Evolutionary conservation across 2,329 filamentous ascomycete genomes (phyloP), one percentile per base, ranked within the genome.

Genomic region (Decorospora gaudefroyi): DNA sequence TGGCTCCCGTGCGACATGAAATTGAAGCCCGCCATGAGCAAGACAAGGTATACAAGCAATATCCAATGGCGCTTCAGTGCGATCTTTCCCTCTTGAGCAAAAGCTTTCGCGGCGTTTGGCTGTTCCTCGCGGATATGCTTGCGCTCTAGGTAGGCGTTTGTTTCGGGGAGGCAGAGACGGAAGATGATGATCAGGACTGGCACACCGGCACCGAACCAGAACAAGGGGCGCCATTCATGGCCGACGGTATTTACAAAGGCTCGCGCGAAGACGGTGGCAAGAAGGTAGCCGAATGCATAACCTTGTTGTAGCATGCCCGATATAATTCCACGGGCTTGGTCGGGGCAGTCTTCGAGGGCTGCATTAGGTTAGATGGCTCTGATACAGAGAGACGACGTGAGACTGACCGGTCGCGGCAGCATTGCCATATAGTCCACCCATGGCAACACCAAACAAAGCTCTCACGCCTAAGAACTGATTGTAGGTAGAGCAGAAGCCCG

Each of bases 21-120:
- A 72, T 95, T 95, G 76, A 95, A 93, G 3, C 89, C 89, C 1
- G 88, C 86, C 88, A 95, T 95, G 26, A 95, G 76, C 13, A 95
- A 75, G 5, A 95, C 88, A 44, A 95, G 76, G 71, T 96, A 96
- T 23, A 84, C 74, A 42, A 96, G 76, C 2, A 95, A 71, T 10
- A 89, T 53, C 90, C 90, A 95, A 70, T 95, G 88, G 8, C 82
- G 80, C 69, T 82, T 85, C 19, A 95, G 63, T 0, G 89, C 90
- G 0, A 91, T 81, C 59, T 87, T 88, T 49, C 87, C 89, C 71
- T 95, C 89, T 1, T 78, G 72, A 17, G 92, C 40, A 65, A 95
- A 93, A 0, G 85, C 83, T 31, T 78, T 78, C 6, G 82, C 81
- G 10, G 86, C 77, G 55, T 79, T 83, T 13, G 81, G 65, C 12